Conservation (phyloP, 2,329 filamentous ascomycete species). For the Volutella citrinella region DNA sequence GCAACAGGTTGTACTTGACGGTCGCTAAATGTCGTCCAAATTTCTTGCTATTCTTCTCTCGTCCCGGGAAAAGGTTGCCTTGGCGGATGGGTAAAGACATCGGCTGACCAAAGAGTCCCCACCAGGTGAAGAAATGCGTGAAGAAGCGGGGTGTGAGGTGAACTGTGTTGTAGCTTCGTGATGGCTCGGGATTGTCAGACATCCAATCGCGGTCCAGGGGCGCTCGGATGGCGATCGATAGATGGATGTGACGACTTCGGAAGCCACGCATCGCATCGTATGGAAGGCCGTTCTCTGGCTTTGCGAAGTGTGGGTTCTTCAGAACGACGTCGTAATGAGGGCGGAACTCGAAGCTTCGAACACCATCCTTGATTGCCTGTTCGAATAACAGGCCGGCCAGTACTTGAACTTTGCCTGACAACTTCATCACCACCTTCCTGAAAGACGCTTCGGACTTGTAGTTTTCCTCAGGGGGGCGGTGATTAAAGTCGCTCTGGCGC, state of each 20-base stretch:
- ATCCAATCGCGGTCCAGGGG: slow-evolving; percentile 86
- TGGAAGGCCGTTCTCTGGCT: slow-evolving; percentile 49
- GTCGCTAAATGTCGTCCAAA: slow-evolving; percentile 97
- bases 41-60: slow-evolving; percentile 97
- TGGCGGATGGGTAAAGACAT: slow-evolving; percentile 95
- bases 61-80: slow-evolving; percentile 83
- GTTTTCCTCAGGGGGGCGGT: slow-evolving; percentile 59
- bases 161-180: slow-evolving; percentile 92
- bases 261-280: slow-evolving; percentile 98
- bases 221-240: slow-evolving; percentile 87
- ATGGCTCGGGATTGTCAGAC: slow-evolving; percentile 68
- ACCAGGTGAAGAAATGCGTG: slow-evolving; percentile 97
- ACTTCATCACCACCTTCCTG: slow-evolving; percentile 98
- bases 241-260: slow-evolving; percentile 91
- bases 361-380: slow-evolving; percentile 68
- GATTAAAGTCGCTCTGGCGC: slow-evolving; percentile 53
- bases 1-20: slow-evolving; percentile 92
- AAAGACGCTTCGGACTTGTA: slow-evolving; percentile 77
- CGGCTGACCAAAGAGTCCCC: slow-evolving; percentile 91
- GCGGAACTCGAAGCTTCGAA: slow-evolving; percentile 81
- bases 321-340: slow-evolving; percentile 91
- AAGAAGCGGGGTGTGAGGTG: slow-evolving; percentile 95
- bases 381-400: slow-evolving; percentile 90
- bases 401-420: slow-evolving; percentile 95
- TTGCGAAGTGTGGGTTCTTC: slow-evolving; percentile 74